phyloP scores from a whole-genome alignment of 305 asterid genomes.

The Salvia sclarea region DNA sequence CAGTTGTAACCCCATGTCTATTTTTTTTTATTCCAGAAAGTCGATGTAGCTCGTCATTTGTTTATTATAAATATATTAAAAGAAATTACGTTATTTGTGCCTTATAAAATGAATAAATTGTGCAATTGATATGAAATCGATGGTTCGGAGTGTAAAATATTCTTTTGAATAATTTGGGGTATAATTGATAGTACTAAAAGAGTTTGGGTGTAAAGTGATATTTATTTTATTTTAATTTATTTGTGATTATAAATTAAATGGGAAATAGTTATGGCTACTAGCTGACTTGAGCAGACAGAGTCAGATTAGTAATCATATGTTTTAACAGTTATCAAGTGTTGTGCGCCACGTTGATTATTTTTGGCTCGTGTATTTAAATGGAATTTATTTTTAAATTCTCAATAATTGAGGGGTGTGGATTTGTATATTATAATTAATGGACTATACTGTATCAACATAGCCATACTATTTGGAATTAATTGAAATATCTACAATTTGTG shows the following conservation, averaged over 20 bases:
- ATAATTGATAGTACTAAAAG: too few species aligned
- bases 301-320: conserved; percentile 31
- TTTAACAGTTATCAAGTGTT: neutral
- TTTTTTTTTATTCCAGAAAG: too few species aligned
- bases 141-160: too few species aligned
- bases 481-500: neutral
- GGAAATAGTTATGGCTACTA: neutral
- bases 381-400: neutral
- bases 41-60: too few species aligned
- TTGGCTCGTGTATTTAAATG: conserved; percentile 14
- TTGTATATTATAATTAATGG: conserved; percentile 5
- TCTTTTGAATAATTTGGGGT: too few species aligned
- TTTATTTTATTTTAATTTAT: neutral
- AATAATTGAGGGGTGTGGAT: conserved; percentile 26
- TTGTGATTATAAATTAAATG: neutral
- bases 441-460: neutral
- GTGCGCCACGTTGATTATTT: conserved; percentile 29
- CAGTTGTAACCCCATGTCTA: too few species aligned
- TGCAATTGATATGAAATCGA: too few species aligned
- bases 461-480: neutral
- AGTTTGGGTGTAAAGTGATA: too few species aligned
- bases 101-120: too few species aligned
- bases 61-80: too few species aligned
- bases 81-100: too few species aligned
- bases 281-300: conserved; percentile 31